Evolutionary conservation across 495 filamentous ascomycete genomes (phyloP), one percentile per base, ranked within the genome.

Genomic region (Cercophora sp.): DNA sequence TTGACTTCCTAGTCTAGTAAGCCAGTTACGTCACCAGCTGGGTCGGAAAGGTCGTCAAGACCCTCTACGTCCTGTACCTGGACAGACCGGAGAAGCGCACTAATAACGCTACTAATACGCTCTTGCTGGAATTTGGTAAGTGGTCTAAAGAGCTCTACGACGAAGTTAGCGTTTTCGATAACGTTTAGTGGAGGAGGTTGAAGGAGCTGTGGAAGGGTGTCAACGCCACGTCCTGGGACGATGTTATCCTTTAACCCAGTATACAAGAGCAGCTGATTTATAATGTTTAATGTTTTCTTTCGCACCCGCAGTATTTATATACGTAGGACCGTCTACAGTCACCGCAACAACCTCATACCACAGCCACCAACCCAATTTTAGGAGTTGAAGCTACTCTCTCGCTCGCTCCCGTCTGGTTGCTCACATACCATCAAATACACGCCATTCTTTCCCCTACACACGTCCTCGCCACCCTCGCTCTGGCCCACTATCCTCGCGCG

Each of bases 151-250:
- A 78, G 37, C 67, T 82, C 8, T 75, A 81, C 52, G 60, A 78
- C 29, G 79, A 84, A 61, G 74, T 85, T 19, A 77, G 75, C 55
- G 74, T 85, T 1, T 85, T 80, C 52, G 80, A 85, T 52, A 26
- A 63, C 19, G 70, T 70, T 1, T 68, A 54, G 16, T 85, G 81
- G 82, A 64, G 70, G 49, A 84, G 82, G 63, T 69, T 63, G 44
- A 52, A 55, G 13, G 71, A 73, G 44, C 70, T 85, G 8, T 85
- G 69, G 64, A 35, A 73, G 29, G 72, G 71, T 40, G 70, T 84
- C 16, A 68, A 79, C 56, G 74, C 74, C 36, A 58, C 72, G 5
- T 63, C 67, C 11, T 85, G 80, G 81, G 74, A 79, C 3, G 76
- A 84, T 56, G 79, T 85, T 10, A 79, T 85, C 25, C 62, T 85